A percentile compares a stretch with the other conserved stretches of the same genome.
Conservation (phyloP, 1,139 yeast species). For the Meyerozyma elateridarum region DNA sequence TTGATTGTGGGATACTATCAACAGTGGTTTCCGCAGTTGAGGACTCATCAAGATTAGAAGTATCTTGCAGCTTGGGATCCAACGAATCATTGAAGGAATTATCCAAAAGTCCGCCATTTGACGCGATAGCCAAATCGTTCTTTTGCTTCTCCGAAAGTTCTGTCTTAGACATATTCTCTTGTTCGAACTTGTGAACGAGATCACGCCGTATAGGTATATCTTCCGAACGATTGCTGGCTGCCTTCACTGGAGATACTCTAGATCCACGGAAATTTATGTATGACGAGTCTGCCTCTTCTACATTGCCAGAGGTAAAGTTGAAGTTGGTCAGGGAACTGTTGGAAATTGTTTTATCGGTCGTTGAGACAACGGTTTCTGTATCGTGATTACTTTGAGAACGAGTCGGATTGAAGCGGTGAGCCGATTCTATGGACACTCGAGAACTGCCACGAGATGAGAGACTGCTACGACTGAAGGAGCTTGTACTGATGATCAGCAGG, state of each 20-base stretch:
- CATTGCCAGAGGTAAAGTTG: slow-evolving; percentile 9
- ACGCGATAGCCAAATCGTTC: slow-evolving; percentile 15
- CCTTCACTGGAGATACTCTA: slow-evolving; percentile 18
- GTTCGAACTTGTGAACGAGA: slow-evolving; percentile 19
- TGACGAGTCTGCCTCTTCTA: not conserved
- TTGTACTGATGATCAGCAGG: not conserved
- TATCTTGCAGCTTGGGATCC: slow-evolving; percentile 15
- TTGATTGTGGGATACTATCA: slow-evolving; percentile 8
- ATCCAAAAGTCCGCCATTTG: slow-evolving; percentile 15
- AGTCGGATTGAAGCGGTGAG: not conserved
- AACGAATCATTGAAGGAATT: slow-evolving; percentile 17
- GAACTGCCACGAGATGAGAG: not conserved
- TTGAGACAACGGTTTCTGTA: not conserved
- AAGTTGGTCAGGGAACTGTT: slow-evolving; percentile 6
- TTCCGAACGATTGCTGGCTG: slow-evolving; percentile 14
- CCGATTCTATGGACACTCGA: not conserved
- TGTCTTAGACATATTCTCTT: slow-evolving; percentile 4
- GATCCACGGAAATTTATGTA: slow-evolving; percentile 16
- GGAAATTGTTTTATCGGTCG: not conserved
- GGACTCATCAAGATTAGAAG: slow-evolving; percentile 5
- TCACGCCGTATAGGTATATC: slow-evolving; percentile 33
- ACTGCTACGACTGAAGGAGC: slow-evolving; percentile 1
- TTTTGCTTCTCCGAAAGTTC: slow-evolving; percentile 14
- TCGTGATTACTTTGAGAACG: not conserved
- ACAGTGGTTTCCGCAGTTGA: slow-evolving; percentile 3